Evolutionary conservation across 2,329 filamentous ascomycete genomes (phyloP).

Genomic region (Plectosphaerella cucumerina): DNA sequence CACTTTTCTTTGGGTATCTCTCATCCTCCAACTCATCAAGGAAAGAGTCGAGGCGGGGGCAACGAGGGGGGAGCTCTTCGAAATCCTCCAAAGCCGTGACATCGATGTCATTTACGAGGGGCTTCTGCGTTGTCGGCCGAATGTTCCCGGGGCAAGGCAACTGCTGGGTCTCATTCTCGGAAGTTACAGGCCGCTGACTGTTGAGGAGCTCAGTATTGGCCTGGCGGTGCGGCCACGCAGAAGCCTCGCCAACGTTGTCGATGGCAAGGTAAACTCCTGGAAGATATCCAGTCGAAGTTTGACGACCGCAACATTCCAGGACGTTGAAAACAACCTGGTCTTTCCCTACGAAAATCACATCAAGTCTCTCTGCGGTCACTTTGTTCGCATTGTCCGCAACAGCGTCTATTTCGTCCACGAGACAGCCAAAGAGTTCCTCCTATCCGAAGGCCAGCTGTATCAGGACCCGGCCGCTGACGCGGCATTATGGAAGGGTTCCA

Average conservation of each 20-base stretch:
- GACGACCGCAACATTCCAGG: conserved; percentile 6
- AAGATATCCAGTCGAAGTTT: no score
- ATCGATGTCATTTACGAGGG: conserved; percentile 12
- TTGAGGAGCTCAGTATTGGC: conserved; percentile 13
- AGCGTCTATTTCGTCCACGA: conserved; percentile 17
- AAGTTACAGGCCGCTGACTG: conserved; percentile 11
- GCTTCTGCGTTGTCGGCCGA: conserved; percentile 10
- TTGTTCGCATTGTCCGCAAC: conserved; percentile 12
- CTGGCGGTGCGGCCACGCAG: conserved; percentile 9
- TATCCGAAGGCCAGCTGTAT: no score
- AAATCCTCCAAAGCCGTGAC: conserved; percentile 9
- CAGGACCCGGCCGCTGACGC: no score
- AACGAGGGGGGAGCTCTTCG: conserved; percentile 9
- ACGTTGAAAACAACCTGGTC: conserved; percentile 11
- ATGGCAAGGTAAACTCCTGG: neutral
- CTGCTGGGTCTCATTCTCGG: conserved; percentile 13
- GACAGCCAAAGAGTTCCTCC: conserved; percentile 17
- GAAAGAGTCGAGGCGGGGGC: conserved; percentile 8
- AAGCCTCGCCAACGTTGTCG: no score
- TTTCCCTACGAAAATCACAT: conserved; percentile 13
- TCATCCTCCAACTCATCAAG: conserved; percentile 13
- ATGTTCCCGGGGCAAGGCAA: conserved; percentile 7
- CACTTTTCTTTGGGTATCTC: conserved; percentile 17
- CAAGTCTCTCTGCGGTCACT: conserved; percentile 13
- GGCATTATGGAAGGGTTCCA: no score